A percentile compares a stretch with the other conserved stretches of the same genome.
Conservation (phyloP, 2,329 filamentous ascomycete species). For the Aspergillus brunneoviolaceus region DNA sequence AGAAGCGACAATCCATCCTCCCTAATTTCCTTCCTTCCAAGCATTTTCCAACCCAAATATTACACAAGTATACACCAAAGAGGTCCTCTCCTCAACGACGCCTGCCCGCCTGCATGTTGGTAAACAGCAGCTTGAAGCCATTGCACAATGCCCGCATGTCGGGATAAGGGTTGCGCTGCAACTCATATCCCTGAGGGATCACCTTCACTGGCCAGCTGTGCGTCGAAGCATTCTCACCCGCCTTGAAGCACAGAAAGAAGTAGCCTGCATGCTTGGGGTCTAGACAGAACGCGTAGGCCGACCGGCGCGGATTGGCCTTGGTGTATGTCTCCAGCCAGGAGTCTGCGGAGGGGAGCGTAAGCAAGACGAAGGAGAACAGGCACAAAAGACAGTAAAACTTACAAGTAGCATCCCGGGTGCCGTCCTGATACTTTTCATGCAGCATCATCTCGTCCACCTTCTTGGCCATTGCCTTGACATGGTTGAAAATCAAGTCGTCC, state of each 20-base stretch:
- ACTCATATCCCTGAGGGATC: slow-evolving; percentile 88
- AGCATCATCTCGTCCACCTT: slow-evolving; percentile 96
- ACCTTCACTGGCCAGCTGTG: slow-evolving; percentile 84
- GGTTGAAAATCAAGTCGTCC: slow-evolving; percentile 94
- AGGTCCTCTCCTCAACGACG: slow-evolving; percentile 22
- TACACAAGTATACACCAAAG: slow-evolving; percentile 19
- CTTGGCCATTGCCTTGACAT: slow-evolving; percentile 95
- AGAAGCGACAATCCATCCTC: background rate
- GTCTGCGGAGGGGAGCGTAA: slow-evolving; percentile 54
- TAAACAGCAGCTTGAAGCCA: slow-evolving; percentile 87
- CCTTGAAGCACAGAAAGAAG: slow-evolving; percentile 96
- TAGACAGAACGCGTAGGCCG: slow-evolving; percentile 93
- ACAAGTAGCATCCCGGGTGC: slow-evolving; percentile 80
- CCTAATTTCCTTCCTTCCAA: background rate
- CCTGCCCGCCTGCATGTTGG: slow-evolving; percentile 55
- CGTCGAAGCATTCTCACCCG: slow-evolving; percentile 70
- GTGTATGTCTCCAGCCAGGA: slow-evolving; percentile 96
- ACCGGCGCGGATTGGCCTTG: slow-evolving; percentile 90
- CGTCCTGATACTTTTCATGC: slow-evolving; percentile 88
- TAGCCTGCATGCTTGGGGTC: slow-evolving; percentile 89
- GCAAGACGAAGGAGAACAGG: background rate
- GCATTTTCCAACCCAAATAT: slow-evolving; percentile 11
- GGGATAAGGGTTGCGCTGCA: slow-evolving; percentile 84
- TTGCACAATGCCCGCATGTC: slow-evolving; percentile 96
- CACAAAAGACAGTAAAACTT: slow-evolving; percentile 44